Base-by-base conservation (phyloP, 345 rosid genomes). In the Reutealis trisperma region DNA sequence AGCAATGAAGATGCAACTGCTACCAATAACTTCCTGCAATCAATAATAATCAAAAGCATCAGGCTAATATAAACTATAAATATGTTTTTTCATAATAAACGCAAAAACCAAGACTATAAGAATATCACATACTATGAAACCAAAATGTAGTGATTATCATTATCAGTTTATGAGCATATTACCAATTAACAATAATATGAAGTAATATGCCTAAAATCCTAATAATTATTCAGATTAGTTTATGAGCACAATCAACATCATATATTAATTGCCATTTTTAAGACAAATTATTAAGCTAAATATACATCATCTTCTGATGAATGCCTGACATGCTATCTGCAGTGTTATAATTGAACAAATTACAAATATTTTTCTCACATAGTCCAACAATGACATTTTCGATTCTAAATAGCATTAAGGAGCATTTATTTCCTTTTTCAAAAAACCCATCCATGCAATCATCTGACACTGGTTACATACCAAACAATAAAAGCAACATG, bases 1-100 rank as follows among this genome's bases (percentile, higher is more conserved):
- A 66, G 95, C 93, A 86, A 93, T 75, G 82, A 96, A 96, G 78
- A 88, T 80, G 78, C 87, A 74, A 63, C 93, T 90, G 88, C 98
- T 96, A 68, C 99, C 99, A 80, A 89, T 74, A 77, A 93, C 91
- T 90, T 93, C 99, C 99, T 96, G 89, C 79, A 72, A 77, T 60
- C 24, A 16, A 81, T 63, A 63, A 81, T 62, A 54, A 70, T 64
- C 42, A 55, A 73, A 69, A 61, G 16, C 79, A 25, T 51, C 61
- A 81, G 63, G 63, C 24, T 7, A 52, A 27, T 1, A 41, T 63
- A 63, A 16, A 60, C 52, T 37, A 37, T 7, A 37, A 5, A 77
- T 6, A 51, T 19, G 10, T 27, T 7, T 15, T 25, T 55, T n/a
- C 21, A 32, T 27, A 71, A 15, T 30, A 75, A 12, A 51, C 16